Conservation (phyloP, 768 basidiomycete genomes). For the Cyclocybe cylindracea region DNA sequence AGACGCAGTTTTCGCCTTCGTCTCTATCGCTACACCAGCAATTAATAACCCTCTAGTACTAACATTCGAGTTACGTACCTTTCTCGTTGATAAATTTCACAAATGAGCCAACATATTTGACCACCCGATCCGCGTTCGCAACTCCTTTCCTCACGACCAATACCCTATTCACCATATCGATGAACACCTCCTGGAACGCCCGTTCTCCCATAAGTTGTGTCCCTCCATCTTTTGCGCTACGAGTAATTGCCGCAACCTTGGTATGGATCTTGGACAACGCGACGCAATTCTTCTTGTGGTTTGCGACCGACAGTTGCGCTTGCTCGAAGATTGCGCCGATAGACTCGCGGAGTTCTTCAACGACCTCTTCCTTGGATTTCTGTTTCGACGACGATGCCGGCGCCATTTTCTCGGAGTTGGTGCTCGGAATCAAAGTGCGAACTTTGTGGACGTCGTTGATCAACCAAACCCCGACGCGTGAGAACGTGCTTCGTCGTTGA, state of each 20-base stretch:
- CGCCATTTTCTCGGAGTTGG: conserved; percentile 18
- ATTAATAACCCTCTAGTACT: not conserved
- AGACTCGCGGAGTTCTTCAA: conserved; percentile 34
- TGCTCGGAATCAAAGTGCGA: conserved; percentile 5
- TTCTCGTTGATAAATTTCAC: conserved; percentile 81
- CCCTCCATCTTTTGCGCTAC: conserved; percentile 38
- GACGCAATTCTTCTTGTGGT: conserved; percentile 93
- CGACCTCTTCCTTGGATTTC: conserved; percentile 18
- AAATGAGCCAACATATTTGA: conserved; percentile 88
- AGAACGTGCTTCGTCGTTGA: conserved; percentile 14
- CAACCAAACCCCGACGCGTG: too few species aligned
- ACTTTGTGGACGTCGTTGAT: conserved; percentile 12
- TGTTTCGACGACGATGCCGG: conserved; percentile 15
- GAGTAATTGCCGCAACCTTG: conserved; percentile 57
- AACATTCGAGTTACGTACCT: conserved; percentile 46
- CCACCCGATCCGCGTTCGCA: conserved; percentile 72
- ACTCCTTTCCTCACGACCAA: conserved; percentile 87
- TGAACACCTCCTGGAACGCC: conserved; percentile 73
- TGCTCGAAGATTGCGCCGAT: conserved; percentile 67
- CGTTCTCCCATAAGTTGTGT: conserved; percentile 73
- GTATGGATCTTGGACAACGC: conserved; percentile 82
- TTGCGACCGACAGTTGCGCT: conserved; percentile 75
- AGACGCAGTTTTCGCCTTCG: conserved; percentile 27
- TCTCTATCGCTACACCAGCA: conserved; percentile 25
- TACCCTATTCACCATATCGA: conserved; percentile 72